These are phyloP conservation scores for Berkeleyomyces basicola DNA, from an alignment of 2,329 filamentous ascomycete genomes.

Conservation along the genomic window DNA sequence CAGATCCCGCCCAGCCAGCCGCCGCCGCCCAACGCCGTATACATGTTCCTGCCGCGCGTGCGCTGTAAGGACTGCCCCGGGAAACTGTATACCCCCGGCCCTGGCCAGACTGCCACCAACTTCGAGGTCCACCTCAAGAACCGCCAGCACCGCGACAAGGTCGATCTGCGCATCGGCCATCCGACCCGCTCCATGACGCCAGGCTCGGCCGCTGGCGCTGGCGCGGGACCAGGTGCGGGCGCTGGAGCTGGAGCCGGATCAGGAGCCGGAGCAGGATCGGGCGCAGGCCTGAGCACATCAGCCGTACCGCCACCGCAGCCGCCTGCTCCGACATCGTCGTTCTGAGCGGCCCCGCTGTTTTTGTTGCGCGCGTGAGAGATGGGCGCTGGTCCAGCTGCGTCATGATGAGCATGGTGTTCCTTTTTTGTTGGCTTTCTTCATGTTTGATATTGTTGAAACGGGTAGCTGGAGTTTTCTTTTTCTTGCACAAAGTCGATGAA, in stretches of 20 bases:
- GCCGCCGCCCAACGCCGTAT: slow-evolving; percentile 48
- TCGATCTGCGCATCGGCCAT: slow-evolving; percentile 25
- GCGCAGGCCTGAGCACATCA: no score
- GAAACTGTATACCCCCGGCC: slow-evolving; percentile 84
- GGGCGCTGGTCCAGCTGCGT: background rate
- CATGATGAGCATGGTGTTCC: background rate
- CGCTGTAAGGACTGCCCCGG: slow-evolving; percentile 83
- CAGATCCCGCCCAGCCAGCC: slow-evolving; percentile 39
- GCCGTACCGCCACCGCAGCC: no score
- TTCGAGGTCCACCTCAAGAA: slow-evolving; percentile 91
- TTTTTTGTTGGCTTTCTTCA: background rate
- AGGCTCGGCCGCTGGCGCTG: background rate
- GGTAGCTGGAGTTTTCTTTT: slow-evolving; percentile 2
- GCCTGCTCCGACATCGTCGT: background rate
- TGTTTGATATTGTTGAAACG: background rate
- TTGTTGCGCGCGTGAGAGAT: background rate
- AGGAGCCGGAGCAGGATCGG: no score
- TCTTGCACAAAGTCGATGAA: background rate
- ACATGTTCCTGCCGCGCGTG: slow-evolving; percentile 76
- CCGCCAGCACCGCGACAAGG: slow-evolving; percentile 57
- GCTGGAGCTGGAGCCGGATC: no score
- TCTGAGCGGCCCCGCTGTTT: background rate
- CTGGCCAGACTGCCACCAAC: slow-evolving; percentile 68
- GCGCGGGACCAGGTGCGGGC: no score
- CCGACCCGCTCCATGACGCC: slow-evolving; percentile 14